Evolutionary conservation across 1,284 basidiomycete genomes (phyloP).

Genomic region (Cryptococcus wingfieldii): DNA sequence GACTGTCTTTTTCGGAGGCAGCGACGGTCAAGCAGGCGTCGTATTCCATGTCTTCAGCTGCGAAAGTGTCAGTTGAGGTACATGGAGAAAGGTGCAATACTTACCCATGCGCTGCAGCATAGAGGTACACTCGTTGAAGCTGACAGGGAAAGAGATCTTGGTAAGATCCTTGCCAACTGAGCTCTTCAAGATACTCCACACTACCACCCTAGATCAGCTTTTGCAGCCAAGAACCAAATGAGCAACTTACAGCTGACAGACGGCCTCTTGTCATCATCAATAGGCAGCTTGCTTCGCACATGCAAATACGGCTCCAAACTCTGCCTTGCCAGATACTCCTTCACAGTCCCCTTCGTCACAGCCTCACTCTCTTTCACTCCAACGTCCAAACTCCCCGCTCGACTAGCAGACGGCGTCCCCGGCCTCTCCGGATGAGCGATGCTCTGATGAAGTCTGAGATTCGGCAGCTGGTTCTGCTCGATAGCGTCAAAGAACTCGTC

Average conservation of each 20-base stretch:
- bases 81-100: not conserved
- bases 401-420: constrained; percentile 19
- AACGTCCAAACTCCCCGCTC: constrained; percentile 8
- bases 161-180: constrained; percentile 97
- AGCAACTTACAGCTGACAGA: constrained; percentile 61
- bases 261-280: constrained; percentile 76
- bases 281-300: constrained; percentile 63
- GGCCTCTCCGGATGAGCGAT: constrained; percentile 51
- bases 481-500: constrained; percentile 99
- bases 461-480: constrained; percentile 70
- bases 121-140: constrained; percentile 93
- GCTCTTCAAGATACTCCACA: constrained; percentile 94
- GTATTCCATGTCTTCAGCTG: constrained; percentile 92
- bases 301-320: constrained; percentile 68
- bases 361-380: not conserved
- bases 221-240: not conserved
- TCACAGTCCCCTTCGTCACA: constrained; percentile 21
- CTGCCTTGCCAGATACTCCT: constrained; percentile 49
- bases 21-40: constrained; percentile 80
- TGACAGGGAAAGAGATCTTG: constrained; percentile 88
- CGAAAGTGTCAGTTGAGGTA: not conserved
- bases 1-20: constrained; percentile 67
- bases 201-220: constrained; percentile 13
- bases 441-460: constrained; percentile 61
- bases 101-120: constrained; percentile 71